Evolutionary conservation across 179 eudicot species (phyloP), one percentile per base, ranked within the genome.

Genomic region (Silene vulgaris): DNA sequence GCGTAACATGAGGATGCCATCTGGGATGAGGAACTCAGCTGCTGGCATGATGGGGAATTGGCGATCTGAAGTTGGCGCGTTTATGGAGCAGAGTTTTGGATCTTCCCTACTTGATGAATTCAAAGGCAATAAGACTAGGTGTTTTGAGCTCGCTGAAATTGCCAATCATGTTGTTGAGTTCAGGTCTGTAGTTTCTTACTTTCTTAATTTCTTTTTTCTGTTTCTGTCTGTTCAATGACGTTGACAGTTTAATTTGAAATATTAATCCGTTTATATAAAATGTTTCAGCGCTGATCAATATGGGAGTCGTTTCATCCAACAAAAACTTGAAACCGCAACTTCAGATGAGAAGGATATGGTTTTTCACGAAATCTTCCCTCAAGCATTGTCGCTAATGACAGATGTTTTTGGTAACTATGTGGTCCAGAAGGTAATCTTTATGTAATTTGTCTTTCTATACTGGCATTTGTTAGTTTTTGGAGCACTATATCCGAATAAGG

Each of bases 361-460:
- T 76, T 93, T 91, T 68, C 84, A 88, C 79, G 98, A 93, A 85
- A 93, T 93, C 37, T 84, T 87, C 72, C 98, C 97, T 28, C 95
- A 91, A 61, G 98, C 96, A 57, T 85, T 91, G 78, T 84, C 95
- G 29, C 77, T 93, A 72, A 93, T 93, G 97, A 93, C 98, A 73
- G 98, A 93, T 83, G 98, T 93, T n/a, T 93, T 93, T 82, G 98
- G 98, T 72, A 93, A 93, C 82, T 93, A 93, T 77, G 98, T 93
- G 77, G 83, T 93, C 74, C 98, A 93, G 68, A 92, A 92, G 97
- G 97, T 90, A 83, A 68, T 68, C 13, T 40, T 64, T 21, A 61
- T 21, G 61, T 5, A 7, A 43, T n/a, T 66, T 37, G 54, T 61
- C 11, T 28, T 69, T 65, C 21, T 65, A 16, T n/a, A 29, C 9